Evolutionary conservation across 1,139 yeast genomes (phyloP), one percentile per base, ranked within the genome.

Genomic region (Debaryomycetaceae sp.): DNA sequence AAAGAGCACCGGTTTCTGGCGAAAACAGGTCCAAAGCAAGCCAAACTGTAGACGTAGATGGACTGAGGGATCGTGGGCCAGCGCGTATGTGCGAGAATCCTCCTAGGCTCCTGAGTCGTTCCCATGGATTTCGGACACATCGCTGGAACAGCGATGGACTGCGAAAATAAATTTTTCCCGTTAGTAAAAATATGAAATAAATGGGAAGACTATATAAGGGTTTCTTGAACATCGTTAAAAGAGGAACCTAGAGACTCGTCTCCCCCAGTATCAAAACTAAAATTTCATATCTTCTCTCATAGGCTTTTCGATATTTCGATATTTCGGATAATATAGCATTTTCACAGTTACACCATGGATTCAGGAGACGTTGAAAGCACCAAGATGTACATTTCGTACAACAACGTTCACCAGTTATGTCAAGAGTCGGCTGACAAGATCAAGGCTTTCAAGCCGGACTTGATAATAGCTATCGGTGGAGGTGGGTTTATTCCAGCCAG

Each of bases 401-500:
- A 91, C 73, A 83, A 87, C 62, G 82, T 91, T 41, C 98, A 91
- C 71, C 94, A 91, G 70, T 78, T 89, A 50, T 91, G 97, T 64
- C 95, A 89, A 67, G 83, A 83, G 58, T 75, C 84, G 19, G 95
- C 97, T 16, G 80, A 73, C 44, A 74, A 75, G 48, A 79, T 89
- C 56, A 78, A 85, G 61, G 73, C 70, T 35, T 82, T 78, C 63
- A 78, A 83, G 56, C 96, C 96, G 22, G 92, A 87, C 63, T 73
- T 88, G 50, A 88, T 91, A 66, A 83, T 91, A 46, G 97, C 97
- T 53, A 87, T 91, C 56, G 79, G 86, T 56, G 96, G 96, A 47
- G 96, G 98, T 55, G 98, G 98, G 5, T 86, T 91, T 65, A 91
- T 91, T 46, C 98, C 98, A 14, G 97, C 98, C 22, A 80, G 98